Base-by-base conservation (phyloP, 805 yeast species). In the Ogataea nakhonphanomensis region DNA sequence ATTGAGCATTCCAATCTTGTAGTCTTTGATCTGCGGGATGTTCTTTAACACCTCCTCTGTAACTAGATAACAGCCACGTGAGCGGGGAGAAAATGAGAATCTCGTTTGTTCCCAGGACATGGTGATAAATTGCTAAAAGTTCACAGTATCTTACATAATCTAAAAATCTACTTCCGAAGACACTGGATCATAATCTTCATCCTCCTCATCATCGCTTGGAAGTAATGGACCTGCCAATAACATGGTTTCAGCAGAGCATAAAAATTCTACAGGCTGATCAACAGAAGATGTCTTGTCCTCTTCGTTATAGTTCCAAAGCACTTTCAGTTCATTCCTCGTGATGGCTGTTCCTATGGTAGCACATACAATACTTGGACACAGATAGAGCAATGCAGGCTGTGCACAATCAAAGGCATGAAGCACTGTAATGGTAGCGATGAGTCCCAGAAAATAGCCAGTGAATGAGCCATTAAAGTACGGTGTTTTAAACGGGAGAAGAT, bases 11-110 rank as follows among this genome's bases (percentile, higher is more conserved):
- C 95, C 95, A 8, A 82, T 64, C 54, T 79, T 74, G 60, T 74
- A 78, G 27, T 75, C 57, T 39, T 67, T 69, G 43, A 85, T 58
- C 49, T 81, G 79, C 0, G 90, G 88, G 9, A 86, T 55, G 12
- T 73, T 67, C 6, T 49, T 25, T 9, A 72, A 44, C 4, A 85
- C 70, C 49, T 84, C 93, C 33, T 81, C 80, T 1, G 89, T 82
- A 41, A 85, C 74, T 21, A 86, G 67, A 59, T 85, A 82, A 44
- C 79, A 73, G 3, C 95, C 95, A 48, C 81, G 73, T 6, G 79
- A 55, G 30, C 84, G 71, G 3, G 88, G 72, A 4, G 69, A 46
- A 27, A 83, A 65, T 7, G 78, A 54, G 54, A 83, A 71, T 32
- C 70, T 73, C 30, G 62, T 67, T 50, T 83, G 89, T 33, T 68